Percentiles rank a stretch among this genome's conserved stretches.
Conservation (phyloP, 352 stramenopile genomes). For the Phytophthora sojae region DNA sequence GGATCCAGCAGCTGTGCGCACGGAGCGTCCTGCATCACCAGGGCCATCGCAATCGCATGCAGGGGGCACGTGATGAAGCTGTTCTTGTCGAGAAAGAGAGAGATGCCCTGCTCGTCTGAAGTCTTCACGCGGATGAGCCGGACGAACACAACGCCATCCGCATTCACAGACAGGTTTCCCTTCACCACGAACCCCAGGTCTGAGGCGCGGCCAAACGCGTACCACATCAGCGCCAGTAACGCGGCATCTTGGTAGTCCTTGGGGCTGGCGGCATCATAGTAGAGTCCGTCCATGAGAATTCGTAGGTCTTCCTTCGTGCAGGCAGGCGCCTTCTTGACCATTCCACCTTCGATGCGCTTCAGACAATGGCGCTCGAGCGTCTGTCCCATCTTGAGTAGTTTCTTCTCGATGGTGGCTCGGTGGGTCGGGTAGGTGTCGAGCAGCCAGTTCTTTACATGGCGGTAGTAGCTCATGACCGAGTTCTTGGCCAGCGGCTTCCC, state of each 20-base stretch:
- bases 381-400: constrained; percentile 17
- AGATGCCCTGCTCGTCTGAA: constrained; percentile 8
- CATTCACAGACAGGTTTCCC: too few relatives aligned
- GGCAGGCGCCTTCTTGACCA: background rate
- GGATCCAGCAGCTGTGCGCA: background rate
- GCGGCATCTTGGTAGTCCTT: constrained; percentile 34
- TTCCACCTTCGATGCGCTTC: constrained; percentile 7
- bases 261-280: background rate
- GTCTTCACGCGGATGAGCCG: background rate
- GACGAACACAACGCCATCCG: constrained; percentile 22
- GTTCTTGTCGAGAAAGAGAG: constrained; percentile 13
- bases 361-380: constrained; percentile 21
- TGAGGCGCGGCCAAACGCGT: too few relatives aligned
- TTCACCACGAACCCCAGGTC: too few relatives aligned
- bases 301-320: constrained; percentile 16
- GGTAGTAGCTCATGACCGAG: constrained; percentile 27
- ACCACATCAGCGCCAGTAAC: background rate
- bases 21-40: constrained; percentile 6
- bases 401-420: constrained; percentile 14
- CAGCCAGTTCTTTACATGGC: constrained; percentile 26
- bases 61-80: constrained; percentile 11
- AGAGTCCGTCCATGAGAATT: constrained; percentile 19
- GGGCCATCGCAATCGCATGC: constrained; percentile 1
- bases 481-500: constrained; percentile 7
- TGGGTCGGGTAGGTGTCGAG: constrained; percentile 18